Base-by-base conservation (phyloP, 164 flowering plant genomes). In the Akebia trifoliata region DNA sequence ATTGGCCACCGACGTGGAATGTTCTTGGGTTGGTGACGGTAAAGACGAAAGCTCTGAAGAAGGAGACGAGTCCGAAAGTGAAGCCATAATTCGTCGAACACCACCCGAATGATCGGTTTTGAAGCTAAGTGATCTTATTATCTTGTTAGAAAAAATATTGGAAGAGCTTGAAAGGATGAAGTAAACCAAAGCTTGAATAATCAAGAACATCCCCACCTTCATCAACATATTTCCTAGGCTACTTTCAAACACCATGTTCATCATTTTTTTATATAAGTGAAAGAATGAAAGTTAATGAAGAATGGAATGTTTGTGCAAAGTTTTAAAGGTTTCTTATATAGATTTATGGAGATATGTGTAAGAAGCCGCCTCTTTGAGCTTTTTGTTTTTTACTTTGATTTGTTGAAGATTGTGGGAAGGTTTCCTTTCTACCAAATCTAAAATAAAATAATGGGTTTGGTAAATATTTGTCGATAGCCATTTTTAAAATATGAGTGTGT, bases 141-240 rank as follows among this genome's bases (percentile, higher is more conserved):
- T n/a, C 42, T 49, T 69, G 48, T 65, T 53, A 35, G 77, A 71
- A 72, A 83, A 83, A 35, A 83, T 25, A 37, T 62, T 29, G 0
- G 86, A 77, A 1, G 83, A 79, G 8, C 64, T 73, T 6, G 73
- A 63, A 31, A 81, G 78, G 49, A 81, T 79, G 46, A 81, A 50
- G 38, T 81, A 81, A 44, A 79, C 77, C 54, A 81, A 57, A n/a
- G 60, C 77, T 54, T 81, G 86, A 34, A 81, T 77, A 15, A 77
- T 2, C 18, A 72, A 34, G 50, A 81, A 83, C 63, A 83, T 48
- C 7, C 34, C 74, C 31, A 73, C 74, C 69, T 74, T 82, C 47
- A 74, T 12, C 35, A 82, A 29, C 29, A 57, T 48, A n/a, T 72
- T 75, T 4, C 15, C 74, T n/a, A n/a, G n/a, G n/a, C n/a, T n/a